Conservation (phyloP, 176 grass and related monocot species). For the Oryza longistaminata region DNA sequence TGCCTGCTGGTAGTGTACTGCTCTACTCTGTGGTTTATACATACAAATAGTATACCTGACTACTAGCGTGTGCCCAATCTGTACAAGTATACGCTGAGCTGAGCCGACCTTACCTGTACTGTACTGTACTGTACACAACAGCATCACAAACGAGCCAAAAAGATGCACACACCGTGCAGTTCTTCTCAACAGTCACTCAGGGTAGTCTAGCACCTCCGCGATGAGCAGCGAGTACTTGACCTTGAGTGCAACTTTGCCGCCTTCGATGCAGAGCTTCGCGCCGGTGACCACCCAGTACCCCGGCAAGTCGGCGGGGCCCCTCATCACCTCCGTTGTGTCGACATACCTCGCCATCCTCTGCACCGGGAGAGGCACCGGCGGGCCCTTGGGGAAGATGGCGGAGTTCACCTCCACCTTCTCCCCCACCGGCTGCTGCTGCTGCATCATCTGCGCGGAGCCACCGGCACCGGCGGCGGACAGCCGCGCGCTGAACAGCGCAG, state of each 20-base stretch:
- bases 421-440: background rate
- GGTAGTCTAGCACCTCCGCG: slow-evolving; percentile 43
- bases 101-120: background rate
- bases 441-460: background rate
- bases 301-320: slow-evolving; percentile 73
- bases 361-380: slow-evolving; percentile 75
- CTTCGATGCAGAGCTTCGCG: slow-evolving; percentile 74
- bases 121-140: slow-evolving; percentile 11
- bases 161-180: background rate
- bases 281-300: slow-evolving; percentile 93
- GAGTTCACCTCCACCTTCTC: slow-evolving; percentile 80
- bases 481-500: slow-evolving; percentile 54
- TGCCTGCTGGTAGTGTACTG: background rate
- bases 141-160: background rate
- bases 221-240: slow-evolving; percentile 88
- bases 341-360: slow-evolving; percentile 77
- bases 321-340: slow-evolving; percentile 67
- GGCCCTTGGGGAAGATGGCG: slow-evolving; percentile 82
- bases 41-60: background rate
- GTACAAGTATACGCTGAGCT: background rate
- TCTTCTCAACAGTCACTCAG: slow-evolving; percentile 29
- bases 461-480: slow-evolving; percentile 40
- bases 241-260: slow-evolving; percentile 69
- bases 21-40: background rate
- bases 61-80: background rate